phyloP scores from a whole-genome alignment of 2,329 filamentous ascomycete species.

The Aspergillus tamarii region DNA sequence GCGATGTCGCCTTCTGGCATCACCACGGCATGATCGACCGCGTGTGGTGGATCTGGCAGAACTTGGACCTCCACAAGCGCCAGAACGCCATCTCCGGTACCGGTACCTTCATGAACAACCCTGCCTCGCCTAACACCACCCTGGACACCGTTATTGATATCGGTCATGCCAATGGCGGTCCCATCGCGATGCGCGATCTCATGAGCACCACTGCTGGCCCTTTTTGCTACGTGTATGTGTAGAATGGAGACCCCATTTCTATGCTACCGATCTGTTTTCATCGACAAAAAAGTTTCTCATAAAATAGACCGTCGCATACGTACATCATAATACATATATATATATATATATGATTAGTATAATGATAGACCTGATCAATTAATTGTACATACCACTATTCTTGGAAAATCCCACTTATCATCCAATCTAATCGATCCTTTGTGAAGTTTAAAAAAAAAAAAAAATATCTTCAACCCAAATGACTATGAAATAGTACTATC shows the following conservation, averaged over 20 bases:
- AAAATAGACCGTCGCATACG: not conserved
- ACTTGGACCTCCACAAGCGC: constrained; percentile 43
- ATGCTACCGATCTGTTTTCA: no score
- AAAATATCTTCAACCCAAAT: no score
- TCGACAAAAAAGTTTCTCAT: not conserved
- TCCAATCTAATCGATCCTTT: not conserved
- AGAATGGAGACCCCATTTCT: not conserved
- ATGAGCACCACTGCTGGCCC: constrained; percentile 50
- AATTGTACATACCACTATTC: not conserved
- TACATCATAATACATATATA: not conserved
- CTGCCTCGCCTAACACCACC: constrained; percentile 49
- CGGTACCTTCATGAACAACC: constrained; percentile 48
- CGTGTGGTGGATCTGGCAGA: constrained; percentile 57
- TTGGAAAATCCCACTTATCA: not conserved
- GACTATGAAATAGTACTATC: not conserved
- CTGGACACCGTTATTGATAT: constrained; percentile 49
- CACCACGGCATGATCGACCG: constrained; percentile 55
- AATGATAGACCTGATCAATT: not conserved
- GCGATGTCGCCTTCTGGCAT: constrained; percentile 52
- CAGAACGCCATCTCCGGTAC: constrained; percentile 46
- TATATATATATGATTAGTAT: not conserved
- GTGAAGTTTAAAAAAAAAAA: no score
- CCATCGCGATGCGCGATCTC: constrained; percentile 41
- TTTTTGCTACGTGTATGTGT: constrained; percentile 52
- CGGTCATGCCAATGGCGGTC: constrained; percentile 38